These are phyloP conservation scores for Marchantia polymorpha DNA, from an alignment of 225 moss, liverwort and hornwort genomes.

Conservation along the genomic window DNA sequence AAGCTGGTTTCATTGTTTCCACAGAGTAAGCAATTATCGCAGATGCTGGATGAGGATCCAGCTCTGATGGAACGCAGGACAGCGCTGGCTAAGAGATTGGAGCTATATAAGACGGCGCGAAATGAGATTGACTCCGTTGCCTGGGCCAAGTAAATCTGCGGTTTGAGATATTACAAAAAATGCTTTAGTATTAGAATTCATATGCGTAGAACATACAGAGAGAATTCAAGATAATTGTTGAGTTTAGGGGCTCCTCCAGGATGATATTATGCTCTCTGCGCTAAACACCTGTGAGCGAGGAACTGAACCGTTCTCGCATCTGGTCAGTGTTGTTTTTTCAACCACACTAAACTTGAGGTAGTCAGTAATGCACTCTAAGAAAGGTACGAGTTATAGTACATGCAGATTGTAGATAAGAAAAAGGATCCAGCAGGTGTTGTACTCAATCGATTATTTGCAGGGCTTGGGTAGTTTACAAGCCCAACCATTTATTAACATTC, in stretches of 20 bases:
- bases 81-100: conserved; percentile 60
- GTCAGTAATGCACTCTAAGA: not conserved
- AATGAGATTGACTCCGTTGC: conserved; percentile 87
- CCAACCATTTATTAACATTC: conserved; percentile 13
- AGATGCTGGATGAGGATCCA: conserved; percentile 82
- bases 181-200: not conserved
- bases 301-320: not conserved
- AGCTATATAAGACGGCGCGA: conserved; percentile 77
- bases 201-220: not conserved
- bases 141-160: conserved; percentile 60
- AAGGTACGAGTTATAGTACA: conserved; percentile 4
- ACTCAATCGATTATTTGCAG: conserved; percentile 10
- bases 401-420: conserved; percentile 21
- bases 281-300: not conserved
- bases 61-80: conserved; percentile 73
- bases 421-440: conserved; percentile 6
- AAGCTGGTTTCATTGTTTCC: not conserved
- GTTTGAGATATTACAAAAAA: not conserved
- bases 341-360: not conserved
- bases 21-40: conserved; percentile 58
- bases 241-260: not conserved
- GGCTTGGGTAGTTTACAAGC: conserved; percentile 4
- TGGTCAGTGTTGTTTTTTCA: not conserved
- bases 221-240: not conserved
- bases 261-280: conserved; percentile 5